These are phyloP conservation scores for Nannochloris sp. DNA, from an alignment of 139 green algal species.

Conservation along the genomic window DNA sequence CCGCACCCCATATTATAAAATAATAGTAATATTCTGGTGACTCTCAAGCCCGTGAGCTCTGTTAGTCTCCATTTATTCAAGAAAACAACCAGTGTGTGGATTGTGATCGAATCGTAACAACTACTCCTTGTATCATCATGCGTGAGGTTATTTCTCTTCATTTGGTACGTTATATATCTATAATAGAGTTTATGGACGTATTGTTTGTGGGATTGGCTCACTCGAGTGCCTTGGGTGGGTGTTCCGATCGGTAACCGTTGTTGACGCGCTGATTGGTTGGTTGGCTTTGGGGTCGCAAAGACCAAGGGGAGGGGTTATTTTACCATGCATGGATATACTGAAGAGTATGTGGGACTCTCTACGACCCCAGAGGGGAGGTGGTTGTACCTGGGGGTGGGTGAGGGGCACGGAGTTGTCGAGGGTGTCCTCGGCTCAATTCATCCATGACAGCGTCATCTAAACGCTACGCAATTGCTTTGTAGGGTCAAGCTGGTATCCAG, in stretches of 20 bases:
- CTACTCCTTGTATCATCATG: slow-evolving; percentile 44
- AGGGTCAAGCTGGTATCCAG: slow-evolving; percentile 44
- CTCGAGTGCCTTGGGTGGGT: not conserved
- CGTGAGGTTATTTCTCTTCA: slow-evolving; percentile 97
- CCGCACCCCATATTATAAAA: not conserved
- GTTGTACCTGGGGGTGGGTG: no score
- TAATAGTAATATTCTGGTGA: slow-evolving; percentile 7
- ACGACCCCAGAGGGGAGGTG: no score
- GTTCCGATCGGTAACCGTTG: not conserved
- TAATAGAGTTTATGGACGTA: not conserved
- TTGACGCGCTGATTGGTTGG: no score
- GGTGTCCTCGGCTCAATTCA: no score
- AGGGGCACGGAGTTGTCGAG: no score
- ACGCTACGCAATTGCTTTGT: no score
- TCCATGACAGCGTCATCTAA: no score
- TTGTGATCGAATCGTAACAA: not conserved
- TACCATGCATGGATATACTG: no score
- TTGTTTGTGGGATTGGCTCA: not conserved
- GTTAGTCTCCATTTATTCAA: slow-evolving; percentile 13
- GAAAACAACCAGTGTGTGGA: not conserved
- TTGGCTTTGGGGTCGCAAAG: no score
- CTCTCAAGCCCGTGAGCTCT: slow-evolving; percentile 24
- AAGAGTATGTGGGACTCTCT: no score
- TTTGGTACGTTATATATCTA: slow-evolving; percentile 46
- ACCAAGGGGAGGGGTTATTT: no score